Percentiles rank a stretch among this genome's conserved stretches.
phyloP scores from a whole-genome alignment of 306 rosid species.

The Bauhinia variegata region DNA sequence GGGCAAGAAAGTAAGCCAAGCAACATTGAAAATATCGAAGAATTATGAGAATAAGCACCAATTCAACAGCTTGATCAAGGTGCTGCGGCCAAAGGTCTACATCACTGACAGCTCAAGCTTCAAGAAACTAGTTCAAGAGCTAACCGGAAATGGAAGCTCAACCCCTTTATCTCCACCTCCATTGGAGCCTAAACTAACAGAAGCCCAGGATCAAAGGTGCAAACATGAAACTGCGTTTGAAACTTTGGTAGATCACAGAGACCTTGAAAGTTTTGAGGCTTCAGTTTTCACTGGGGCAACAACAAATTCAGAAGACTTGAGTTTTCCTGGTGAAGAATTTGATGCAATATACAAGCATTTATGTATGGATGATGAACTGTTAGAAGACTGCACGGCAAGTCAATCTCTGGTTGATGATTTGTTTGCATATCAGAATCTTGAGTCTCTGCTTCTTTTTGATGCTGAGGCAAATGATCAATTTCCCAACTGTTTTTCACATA shows the following conservation, averaged over 20 bases:
- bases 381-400: slow-evolving; percentile 31
- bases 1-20: slow-evolving; percentile 48
- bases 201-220: background rate
- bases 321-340: slow-evolving; percentile 38
- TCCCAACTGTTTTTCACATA: slow-evolving; percentile 30
- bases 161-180: slow-evolving; percentile 28
- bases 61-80: slow-evolving; percentile 49
- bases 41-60: slow-evolving; percentile 39
- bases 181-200: slow-evolving; percentile 26
- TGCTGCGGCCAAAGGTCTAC: slow-evolving; percentile 52
- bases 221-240: slow-evolving; percentile 14
- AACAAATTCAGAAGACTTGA: slow-evolving; percentile 32
- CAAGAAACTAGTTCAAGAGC: slow-evolving; percentile 57
- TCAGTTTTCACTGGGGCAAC: slow-evolving; percentile 35
- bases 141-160: slow-evolving; percentile 49
- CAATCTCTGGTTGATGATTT: slow-evolving; percentile 16
- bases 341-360: slow-evolving; percentile 42
- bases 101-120: slow-evolving; percentile 52
- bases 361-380: slow-evolving; percentile 29
- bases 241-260: background rate
- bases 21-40: slow-evolving; percentile 45
- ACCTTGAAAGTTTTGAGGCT: slow-evolving; percentile 23
- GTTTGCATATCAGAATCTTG: slow-evolving; percentile 40
- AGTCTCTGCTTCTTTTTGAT: slow-evolving; percentile 46
- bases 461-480: slow-evolving; percentile 38